These are phyloP conservation scores for Berberis vulgaris DNA, from an alignment of 164 flowering plant species.

Conservation along the genomic window DNA sequence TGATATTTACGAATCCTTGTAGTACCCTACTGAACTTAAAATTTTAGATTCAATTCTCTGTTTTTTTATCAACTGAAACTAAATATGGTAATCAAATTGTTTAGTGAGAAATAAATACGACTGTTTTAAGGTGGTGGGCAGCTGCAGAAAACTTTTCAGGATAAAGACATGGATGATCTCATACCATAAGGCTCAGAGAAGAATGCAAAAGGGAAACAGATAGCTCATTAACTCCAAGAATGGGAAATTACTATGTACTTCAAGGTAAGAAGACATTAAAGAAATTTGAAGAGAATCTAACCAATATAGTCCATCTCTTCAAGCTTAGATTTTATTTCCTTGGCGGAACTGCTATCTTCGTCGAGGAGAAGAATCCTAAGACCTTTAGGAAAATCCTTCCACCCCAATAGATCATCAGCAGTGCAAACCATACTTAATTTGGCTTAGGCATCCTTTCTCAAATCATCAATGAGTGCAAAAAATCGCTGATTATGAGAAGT, in stretches of 20 bases:
- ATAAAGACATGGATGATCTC: too few species aligned
- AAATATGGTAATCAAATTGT: too few species aligned
- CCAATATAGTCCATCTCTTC: constrained; percentile 84
- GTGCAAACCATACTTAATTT: constrained; percentile 83
- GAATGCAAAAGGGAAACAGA: neutral
- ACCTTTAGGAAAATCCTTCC: constrained; percentile 90
- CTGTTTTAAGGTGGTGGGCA: too few species aligned
- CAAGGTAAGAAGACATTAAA: constrained; percentile 2
- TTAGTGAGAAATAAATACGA: too few species aligned
- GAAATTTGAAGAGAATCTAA: constrained; percentile 20
- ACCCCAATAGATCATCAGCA: constrained; percentile 57
- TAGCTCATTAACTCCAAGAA: neutral
- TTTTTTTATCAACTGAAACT: too few species aligned
- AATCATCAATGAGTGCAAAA: constrained; percentile 13
- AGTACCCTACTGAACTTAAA: too few species aligned
- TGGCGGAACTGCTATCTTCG: constrained; percentile 43
- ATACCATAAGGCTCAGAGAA: neutral
- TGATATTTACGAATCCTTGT: too few species aligned
- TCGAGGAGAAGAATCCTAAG: constrained; percentile 73
- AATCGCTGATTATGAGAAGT: constrained; percentile 3
- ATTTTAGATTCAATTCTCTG: too few species aligned
- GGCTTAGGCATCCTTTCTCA: constrained; percentile 58
- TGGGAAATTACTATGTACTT: too few species aligned
- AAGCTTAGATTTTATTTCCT: constrained; percentile 61
- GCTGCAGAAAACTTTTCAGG: too few species aligned